Percentiles rank a stretch among this genome's conserved stretches.
Evolutionary conservation across 2,329 filamentous ascomycete species (phyloP).

Genomic region (Penicillium thymicola): DNA sequence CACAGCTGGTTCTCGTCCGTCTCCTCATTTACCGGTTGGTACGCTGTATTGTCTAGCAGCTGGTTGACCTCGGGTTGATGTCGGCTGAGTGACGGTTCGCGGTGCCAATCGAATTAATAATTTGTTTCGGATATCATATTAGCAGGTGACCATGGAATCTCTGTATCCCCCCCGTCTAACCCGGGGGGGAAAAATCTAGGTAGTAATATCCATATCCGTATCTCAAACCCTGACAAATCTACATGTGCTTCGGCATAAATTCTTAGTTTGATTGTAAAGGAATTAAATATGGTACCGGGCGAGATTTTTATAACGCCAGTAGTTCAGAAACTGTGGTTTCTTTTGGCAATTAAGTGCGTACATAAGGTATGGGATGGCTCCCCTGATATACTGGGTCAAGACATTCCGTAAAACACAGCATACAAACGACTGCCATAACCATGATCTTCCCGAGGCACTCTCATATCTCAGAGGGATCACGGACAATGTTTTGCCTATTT

Average conservation of each 20-base stretch:
- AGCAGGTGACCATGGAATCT: conserved; percentile 3
- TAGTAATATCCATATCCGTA: not conserved
- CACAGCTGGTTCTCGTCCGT: conserved; percentile 18
- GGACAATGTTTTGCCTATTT: no score
- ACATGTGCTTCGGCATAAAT: not conserved
- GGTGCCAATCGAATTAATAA: not conserved
- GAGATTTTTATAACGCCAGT: no score
- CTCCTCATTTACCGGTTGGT: conserved; percentile 47
- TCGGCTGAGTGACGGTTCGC: not conserved
- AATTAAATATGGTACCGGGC: not conserved
- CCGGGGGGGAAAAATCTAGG: not conserved
- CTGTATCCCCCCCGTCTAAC: not conserved
- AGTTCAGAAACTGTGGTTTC: no score
- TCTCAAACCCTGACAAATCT: not conserved
- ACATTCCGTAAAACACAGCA: no score
- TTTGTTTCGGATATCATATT: conserved; percentile 3
- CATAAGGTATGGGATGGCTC: no score
- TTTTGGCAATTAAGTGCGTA: no score
- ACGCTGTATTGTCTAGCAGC: conserved; percentile 84
- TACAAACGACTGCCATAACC: no score
- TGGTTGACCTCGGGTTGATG: not conserved
- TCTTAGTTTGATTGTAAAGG: not conserved
- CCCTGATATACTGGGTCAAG: no score
- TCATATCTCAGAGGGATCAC: no score
- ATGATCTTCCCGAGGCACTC: no score